phyloP scores from a whole-genome alignment of 352 stramenopile genomes.

The Pythium scleroteichum region DNA sequence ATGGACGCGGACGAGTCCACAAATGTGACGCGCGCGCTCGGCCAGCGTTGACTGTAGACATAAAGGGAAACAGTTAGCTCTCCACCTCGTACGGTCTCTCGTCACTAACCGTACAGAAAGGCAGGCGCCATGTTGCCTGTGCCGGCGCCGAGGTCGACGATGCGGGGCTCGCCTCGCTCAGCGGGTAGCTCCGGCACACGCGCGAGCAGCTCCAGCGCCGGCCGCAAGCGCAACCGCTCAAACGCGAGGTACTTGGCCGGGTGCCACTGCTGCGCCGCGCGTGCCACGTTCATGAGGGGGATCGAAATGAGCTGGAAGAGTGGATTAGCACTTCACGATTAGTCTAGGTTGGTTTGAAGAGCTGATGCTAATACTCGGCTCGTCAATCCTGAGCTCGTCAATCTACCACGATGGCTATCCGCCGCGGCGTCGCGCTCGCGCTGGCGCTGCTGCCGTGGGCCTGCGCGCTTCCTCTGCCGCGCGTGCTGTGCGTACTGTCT shows the following conservation, averaged over 20 bases:
- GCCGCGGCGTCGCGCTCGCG: slow-evolving; percentile 7
- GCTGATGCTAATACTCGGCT: not conserved
- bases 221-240: slow-evolving; percentile 55
- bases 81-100: no score
- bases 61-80: slow-evolving; percentile 3
- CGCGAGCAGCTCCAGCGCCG: slow-evolving; percentile 60
- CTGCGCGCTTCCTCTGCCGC: slow-evolving; percentile 24
- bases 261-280: slow-evolving; percentile 50
- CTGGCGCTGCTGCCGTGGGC: slow-evolving; percentile 25
- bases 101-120: slow-evolving; percentile 46
- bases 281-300: not conserved
- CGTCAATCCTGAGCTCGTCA: not conserved
- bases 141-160: slow-evolving; percentile 67
- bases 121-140: slow-evolving; percentile 70
- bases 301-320: not conserved
- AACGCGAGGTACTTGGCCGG: slow-evolving; percentile 69
- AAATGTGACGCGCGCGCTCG: slow-evolving; percentile 48
- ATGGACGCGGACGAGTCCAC: slow-evolving; percentile 67
- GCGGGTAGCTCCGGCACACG: slow-evolving; percentile 32
- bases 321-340: not conserved
- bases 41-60: slow-evolving; percentile 47
- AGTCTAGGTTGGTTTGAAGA: not conserved
- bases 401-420: slow-evolving; percentile 8
- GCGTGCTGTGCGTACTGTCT: slow-evolving; percentile 17
- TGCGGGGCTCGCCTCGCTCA: slow-evolving; percentile 20